Evolutionary conservation across 257 asterid species (phyloP).

Genomic region (Plantago ovata): DNA sequence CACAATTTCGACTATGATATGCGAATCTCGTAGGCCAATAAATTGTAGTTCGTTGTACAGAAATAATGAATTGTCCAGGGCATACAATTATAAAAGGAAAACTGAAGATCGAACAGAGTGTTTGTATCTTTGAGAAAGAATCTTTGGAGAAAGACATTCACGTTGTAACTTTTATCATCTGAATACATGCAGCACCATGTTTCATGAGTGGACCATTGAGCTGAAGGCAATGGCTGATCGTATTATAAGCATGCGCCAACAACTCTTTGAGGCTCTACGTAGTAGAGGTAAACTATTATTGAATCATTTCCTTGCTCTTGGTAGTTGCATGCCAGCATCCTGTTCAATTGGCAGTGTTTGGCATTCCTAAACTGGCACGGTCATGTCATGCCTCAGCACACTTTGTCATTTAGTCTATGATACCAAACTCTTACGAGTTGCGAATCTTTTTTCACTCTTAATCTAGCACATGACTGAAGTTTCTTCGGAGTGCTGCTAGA

Average conservation of each 20-base stretch:
- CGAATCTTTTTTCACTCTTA: no score
- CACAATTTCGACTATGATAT: neutral
- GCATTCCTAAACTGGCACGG: no score
- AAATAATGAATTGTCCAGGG: neutral
- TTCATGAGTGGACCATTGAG: slow-evolving; percentile 68
- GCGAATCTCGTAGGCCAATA: neutral
- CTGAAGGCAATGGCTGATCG: slow-evolving; percentile 88
- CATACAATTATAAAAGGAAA: neutral
- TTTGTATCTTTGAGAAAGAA: neutral
- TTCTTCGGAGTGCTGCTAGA: no score
- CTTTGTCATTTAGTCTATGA: no score
- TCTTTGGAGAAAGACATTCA: neutral
- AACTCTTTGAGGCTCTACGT: slow-evolving; percentile 61
- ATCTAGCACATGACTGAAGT: no score
- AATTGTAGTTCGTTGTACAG: neutral
- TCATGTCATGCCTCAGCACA: no score
- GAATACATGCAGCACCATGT: slow-evolving; percentile 46
- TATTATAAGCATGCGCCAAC: slow-evolving; percentile 77
- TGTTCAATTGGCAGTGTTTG: neutral
- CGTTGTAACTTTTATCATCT: neutral
- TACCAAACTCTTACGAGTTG: no score
- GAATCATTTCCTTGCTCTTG: neutral
- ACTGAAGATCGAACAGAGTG: neutral
- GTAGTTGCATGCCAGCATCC: neutral
- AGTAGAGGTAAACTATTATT: slow-evolving; percentile 41